Conservation (phyloP, 257 asterid species). For the Anisodus acutangulus region DNA sequence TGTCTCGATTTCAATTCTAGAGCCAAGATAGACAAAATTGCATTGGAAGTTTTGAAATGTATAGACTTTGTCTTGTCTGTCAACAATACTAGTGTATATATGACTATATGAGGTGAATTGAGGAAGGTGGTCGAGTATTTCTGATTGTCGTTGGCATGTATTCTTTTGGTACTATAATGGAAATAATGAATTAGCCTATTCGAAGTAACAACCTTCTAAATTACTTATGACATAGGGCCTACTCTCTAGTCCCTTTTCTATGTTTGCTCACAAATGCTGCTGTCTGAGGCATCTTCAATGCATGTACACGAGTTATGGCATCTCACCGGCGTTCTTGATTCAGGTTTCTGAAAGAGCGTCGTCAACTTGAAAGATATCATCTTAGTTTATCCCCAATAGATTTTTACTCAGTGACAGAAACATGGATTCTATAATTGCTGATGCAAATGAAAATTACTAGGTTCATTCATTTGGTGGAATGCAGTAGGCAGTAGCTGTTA, state of each 20-base stretch:
- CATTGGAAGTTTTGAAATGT: not conserved
- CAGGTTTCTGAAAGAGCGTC: not conserved
- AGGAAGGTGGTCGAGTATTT: not conserved
- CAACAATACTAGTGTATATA: constrained; percentile 10
- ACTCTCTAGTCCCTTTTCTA: no score
- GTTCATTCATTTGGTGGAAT: not conserved
- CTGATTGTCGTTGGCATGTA: not conserved
- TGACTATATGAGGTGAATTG: not conserved
- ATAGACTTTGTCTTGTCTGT: not conserved
- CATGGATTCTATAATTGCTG: not conserved
- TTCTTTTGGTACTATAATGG: not conserved
- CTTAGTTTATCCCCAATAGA: not conserved
- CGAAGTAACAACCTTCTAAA: not conserved
- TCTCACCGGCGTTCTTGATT: not conserved
- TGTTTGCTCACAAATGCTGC: not conserved
- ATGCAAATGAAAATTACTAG: not conserved
- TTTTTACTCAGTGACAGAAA: not conserved
- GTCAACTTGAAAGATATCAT: not conserved
- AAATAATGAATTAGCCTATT: not conserved
- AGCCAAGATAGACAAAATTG: constrained; percentile 28
- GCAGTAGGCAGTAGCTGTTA: not conserved
- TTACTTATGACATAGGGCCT: not conserved
- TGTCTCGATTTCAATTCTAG: not conserved
- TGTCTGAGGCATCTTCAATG: not conserved
- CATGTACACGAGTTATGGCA: not conserved